Conservation (phyloP, 306 rosid species). For the Quercus robur region DNA sequence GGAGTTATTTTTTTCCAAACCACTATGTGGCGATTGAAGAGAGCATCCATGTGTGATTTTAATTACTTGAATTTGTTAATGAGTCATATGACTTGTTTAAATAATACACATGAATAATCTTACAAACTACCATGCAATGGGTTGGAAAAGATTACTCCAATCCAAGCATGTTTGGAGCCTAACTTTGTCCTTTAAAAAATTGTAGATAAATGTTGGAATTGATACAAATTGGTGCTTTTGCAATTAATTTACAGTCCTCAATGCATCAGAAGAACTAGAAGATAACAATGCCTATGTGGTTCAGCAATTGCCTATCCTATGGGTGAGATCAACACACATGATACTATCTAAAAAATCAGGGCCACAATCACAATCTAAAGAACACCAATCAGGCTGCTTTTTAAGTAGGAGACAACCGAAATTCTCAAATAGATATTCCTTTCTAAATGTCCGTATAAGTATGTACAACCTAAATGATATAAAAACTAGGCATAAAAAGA, state of each 20-base stretch:
- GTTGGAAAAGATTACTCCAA: no score
- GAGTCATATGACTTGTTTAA: no score
- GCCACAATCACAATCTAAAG: background rate
- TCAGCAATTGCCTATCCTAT: background rate
- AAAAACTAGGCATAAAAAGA: background rate
- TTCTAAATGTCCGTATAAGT: background rate
- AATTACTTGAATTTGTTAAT: no score
- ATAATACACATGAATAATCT: no score
- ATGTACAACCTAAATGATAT: conserved; percentile 6
- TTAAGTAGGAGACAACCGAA: background rate
- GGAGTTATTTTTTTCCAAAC: no score
- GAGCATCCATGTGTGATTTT: no score
- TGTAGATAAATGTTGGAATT: no score
- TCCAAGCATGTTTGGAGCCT: no score
- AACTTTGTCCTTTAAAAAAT: background rate
- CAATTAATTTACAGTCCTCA: background rate
- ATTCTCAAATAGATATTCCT: background rate
- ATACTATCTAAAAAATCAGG: background rate
- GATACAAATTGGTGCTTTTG: background rate
- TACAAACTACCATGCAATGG: no score
- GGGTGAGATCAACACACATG: background rate
- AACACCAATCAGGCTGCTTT: background rate
- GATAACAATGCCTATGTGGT: background rate
- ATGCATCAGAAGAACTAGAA: background rate
- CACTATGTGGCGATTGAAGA: no score